phyloP scores from a whole-genome alignment of 306 rosid species.

The Luffa acutangula region DNA sequence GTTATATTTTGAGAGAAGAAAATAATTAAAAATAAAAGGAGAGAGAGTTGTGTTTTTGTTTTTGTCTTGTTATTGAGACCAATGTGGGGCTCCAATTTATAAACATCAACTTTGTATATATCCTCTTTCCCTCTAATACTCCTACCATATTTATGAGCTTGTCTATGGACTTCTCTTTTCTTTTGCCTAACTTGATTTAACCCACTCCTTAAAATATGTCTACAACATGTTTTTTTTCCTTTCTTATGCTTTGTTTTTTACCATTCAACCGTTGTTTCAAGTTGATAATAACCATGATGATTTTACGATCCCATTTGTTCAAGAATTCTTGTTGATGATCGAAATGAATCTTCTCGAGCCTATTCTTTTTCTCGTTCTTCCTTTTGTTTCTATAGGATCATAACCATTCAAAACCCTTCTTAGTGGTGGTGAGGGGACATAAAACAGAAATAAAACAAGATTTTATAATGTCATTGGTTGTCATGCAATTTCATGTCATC shows the following conservation, averaged over 20 bases:
- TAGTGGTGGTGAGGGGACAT: slow-evolving; percentile 8
- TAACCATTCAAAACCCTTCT: background rate
- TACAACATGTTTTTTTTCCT: background rate
- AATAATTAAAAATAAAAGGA: background rate
- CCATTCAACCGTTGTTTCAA: too few relatives aligned
- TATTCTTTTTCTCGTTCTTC: too few relatives aligned
- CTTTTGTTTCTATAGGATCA: background rate
- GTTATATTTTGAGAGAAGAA: background rate
- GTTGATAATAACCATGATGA: too few relatives aligned
- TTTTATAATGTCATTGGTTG: background rate
- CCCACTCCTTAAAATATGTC: background rate
- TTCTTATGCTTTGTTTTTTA: too few relatives aligned
- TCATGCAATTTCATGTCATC: background rate
- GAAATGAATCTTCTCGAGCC: too few relatives aligned
- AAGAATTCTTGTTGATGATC: too few relatives aligned
- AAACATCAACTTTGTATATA: background rate
- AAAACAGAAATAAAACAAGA: slow-evolving; percentile 2
- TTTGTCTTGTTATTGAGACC: slow-evolving; percentile 26
- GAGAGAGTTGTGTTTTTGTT: slow-evolving; percentile 5
- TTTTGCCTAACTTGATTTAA: background rate
- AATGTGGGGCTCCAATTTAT: slow-evolving; percentile 15
- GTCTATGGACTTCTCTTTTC: background rate
- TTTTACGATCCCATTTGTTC: too few relatives aligned
- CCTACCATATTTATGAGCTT: background rate
- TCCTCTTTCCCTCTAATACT: background rate